Conservation (phyloP, 176 grass and related monocot genomes). For the Chloris gayana region DNA sequence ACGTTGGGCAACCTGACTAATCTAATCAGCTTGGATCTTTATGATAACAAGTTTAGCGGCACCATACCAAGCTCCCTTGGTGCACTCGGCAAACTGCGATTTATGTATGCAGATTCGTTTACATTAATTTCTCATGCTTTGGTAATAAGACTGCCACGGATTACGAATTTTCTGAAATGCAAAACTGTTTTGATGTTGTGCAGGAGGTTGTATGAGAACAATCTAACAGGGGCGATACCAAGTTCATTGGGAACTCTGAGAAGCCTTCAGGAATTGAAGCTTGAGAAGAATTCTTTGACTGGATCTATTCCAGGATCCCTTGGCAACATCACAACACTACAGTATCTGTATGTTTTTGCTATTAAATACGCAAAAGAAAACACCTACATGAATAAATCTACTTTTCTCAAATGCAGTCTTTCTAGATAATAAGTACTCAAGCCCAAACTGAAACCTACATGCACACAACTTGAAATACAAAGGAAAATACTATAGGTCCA, state of each 20-base stretch:
- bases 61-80: constrained; percentile 8
- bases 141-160: neutral
- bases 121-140: neutral
- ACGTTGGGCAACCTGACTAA: constrained; percentile 4
- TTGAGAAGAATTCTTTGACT: constrained; percentile 28
- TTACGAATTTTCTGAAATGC: neutral
- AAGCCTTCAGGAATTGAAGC: constrained; percentile 20
- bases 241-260: constrained; percentile 24
- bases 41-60: constrained; percentile 21
- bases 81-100: neutral
- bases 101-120: constrained; percentile 4
- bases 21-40: constrained; percentile 31
- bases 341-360: constrained; percentile 29
- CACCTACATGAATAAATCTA: neutral
- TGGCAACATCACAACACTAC: constrained; percentile 38
- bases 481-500: neutral
- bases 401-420: neutral
- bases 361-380: neutral
- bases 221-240: constrained; percentile 34
- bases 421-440: neutral
- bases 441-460: neutral
- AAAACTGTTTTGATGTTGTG: neutral
- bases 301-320: constrained; percentile 35
- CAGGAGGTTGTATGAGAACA: constrained; percentile 42
- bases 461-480: neutral